phyloP scores from a whole-genome alignment of 352 stramenopile genomes.

The Globisporangium ultimum region DNA sequence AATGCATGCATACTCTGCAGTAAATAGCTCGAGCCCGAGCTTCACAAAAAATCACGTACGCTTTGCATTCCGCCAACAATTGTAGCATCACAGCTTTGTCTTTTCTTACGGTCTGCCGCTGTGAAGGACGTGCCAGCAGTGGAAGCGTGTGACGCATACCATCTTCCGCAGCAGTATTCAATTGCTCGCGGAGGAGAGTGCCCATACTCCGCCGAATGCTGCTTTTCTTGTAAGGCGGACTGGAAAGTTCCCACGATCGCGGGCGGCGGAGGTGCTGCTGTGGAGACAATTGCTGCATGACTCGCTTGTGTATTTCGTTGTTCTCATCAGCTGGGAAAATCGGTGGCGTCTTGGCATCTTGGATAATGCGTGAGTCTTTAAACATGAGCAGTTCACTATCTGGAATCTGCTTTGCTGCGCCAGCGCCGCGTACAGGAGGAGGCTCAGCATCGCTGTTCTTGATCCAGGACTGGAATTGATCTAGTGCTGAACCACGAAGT shows the following conservation, averaged over 20 bases:
- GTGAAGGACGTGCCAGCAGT: slow-evolving; percentile 21
- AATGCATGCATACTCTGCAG: not conserved
- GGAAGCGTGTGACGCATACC: slow-evolving; percentile 25
- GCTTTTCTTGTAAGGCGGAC: slow-evolving; percentile 7
- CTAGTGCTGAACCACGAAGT: not conserved
- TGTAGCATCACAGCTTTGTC: slow-evolving; percentile 37
- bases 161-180: not conserved
- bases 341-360: slow-evolving; percentile 6
- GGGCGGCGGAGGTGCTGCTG: not conserved
- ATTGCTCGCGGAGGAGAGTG: not conserved
- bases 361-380: slow-evolving; percentile 9
- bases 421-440: not conserved
- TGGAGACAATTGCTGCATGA: no score
- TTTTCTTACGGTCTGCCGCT: slow-evolving; percentile 8
- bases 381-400: not conserved
- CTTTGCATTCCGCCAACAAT: slow-evolving; percentile 41
- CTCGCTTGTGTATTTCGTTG: not conserved
- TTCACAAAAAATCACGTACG: slow-evolving; percentile 23
- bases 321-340: slow-evolving; percentile 9
- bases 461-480: not conserved
- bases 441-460: not conserved
- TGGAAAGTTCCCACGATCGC: slow-evolving; percentile 3
- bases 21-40: not conserved
- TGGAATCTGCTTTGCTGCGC: not conserved
- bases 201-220: not conserved